A percentile compares a stretch with the other conserved stretches of the same genome.
Conservation (phyloP, 257 asterid genomes). For the Solanum pennellii region DNA sequence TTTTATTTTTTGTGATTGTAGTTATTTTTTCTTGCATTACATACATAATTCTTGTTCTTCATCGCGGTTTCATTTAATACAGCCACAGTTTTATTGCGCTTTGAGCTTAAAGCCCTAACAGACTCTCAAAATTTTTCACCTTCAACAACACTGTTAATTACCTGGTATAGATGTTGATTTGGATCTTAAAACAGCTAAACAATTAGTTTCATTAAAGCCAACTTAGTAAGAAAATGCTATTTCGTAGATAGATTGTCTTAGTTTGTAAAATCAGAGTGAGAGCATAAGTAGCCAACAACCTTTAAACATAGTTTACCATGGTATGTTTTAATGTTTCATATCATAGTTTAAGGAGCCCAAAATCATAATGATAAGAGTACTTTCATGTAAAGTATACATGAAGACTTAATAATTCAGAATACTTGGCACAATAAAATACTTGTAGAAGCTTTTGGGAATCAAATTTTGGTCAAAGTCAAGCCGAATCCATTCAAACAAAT, state of each 20-base stretch:
- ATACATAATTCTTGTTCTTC: not conserved
- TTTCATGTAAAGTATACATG: not conserved
- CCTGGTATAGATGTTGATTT: not conserved
- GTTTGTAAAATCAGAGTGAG: not conserved
- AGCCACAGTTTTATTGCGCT: not conserved
- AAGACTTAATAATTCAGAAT: not conserved
- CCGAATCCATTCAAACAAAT: not conserved
- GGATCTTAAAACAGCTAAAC: not conserved
- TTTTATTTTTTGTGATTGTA: not conserved
- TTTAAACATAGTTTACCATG: not conserved
- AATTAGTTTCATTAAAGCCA: not conserved
- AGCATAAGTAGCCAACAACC: not conserved
- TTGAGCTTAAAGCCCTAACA: not conserved
- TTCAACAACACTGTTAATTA: not conserved
- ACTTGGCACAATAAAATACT: not conserved
- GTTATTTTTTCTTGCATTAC: not conserved
- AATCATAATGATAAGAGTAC: not conserved
- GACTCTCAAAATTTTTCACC: not conserved
- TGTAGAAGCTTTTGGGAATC: not conserved
- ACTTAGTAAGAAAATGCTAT: not conserved
- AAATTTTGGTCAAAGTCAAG: not conserved
- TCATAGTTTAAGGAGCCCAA: not conserved
- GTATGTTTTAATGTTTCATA: not conserved
- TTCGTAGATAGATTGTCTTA: not conserved
- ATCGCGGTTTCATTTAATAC: not conserved